Evolutionary conservation across 2,329 filamentous ascomycete species (phyloP).

Genomic region (Xylariaceae sp.): DNA sequence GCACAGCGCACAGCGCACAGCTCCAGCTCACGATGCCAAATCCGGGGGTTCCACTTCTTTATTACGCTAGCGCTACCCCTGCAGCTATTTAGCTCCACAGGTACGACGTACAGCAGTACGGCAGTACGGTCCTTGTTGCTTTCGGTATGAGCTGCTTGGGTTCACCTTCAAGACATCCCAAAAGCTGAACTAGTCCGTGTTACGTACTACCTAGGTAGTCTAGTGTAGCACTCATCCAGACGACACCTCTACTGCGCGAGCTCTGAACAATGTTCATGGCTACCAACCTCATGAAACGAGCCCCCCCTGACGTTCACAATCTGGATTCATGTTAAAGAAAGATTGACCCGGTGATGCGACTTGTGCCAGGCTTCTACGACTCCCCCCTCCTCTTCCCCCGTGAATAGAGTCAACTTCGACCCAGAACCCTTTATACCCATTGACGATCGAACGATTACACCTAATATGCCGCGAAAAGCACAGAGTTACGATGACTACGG

Average conservation of each 20-base stretch:
- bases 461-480: slow-evolving; percentile 40
- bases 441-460: neutral
- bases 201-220: neutral
- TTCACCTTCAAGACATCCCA: slow-evolving; percentile 6
- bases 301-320: neutral
- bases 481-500: slow-evolving; percentile 46
- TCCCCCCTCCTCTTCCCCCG: neutral
- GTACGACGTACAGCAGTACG: too few relatives aligned
- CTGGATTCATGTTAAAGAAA: neutral
- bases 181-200: neutral
- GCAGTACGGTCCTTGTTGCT: too few relatives aligned
- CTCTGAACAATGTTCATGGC: neutral
- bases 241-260: neutral
- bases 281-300: neutral
- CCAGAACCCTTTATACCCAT: neutral
- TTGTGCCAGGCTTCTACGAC: neutral
- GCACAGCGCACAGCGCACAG: too few relatives aligned
- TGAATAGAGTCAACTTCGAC: neutral
- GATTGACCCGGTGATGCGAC: slow-evolving; percentile 2
- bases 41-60: too few relatives aligned
- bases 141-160: too few relatives aligned
- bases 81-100: too few relatives aligned
- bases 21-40: too few relatives aligned
- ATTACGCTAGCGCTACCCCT: too few relatives aligned
- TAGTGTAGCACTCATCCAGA: neutral